phyloP scores from a whole-genome alignment of 768 basidiomycete species.

The Plicaturopsis crispa region DNA sequence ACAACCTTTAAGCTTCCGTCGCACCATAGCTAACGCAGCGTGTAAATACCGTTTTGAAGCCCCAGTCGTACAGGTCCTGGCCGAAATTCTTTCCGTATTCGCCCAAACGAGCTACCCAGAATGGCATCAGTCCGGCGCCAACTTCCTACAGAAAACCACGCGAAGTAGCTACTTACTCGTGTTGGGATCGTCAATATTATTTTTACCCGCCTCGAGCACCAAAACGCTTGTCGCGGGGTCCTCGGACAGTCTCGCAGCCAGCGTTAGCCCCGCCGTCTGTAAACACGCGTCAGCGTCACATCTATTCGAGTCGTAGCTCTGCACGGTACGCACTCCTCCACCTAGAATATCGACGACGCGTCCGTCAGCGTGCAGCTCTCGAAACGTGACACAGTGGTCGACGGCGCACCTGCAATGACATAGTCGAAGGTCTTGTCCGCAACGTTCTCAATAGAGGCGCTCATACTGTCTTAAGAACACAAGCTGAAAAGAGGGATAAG shows the following conservation, averaged over 20 bases:
- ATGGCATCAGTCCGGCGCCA: no score
- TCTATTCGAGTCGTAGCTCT: background rate
- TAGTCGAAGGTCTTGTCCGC: constrained; percentile 21
- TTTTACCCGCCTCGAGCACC: constrained; percentile 31
- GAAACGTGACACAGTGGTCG: no score
- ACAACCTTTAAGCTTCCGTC: no score
- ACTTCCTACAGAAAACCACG: no score
- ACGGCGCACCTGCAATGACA: constrained; percentile 16
- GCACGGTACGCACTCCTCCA: constrained; percentile 1
- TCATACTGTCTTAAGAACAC: no score
- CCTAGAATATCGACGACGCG: no score
- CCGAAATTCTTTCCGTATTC: constrained; percentile 10
- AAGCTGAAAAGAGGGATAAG: no score
- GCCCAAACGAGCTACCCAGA: constrained; percentile 1
- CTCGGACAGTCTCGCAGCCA: constrained; percentile 35
- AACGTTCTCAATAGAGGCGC: constrained; percentile 1
- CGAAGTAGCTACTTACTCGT: no score
- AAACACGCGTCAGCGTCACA: background rate
- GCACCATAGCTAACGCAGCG: no score
- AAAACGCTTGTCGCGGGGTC: constrained; percentile 28
- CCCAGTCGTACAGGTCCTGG: constrained; percentile 16
- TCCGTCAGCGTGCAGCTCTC: no score
- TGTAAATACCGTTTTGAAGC: constrained; percentile 12
- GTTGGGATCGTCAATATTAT: constrained; percentile 24
- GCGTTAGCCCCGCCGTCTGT: constrained; percentile 30